Conservation (phyloP, 2,329 filamentous ascomycete genomes). For the Peltaster fructicola region DNA sequence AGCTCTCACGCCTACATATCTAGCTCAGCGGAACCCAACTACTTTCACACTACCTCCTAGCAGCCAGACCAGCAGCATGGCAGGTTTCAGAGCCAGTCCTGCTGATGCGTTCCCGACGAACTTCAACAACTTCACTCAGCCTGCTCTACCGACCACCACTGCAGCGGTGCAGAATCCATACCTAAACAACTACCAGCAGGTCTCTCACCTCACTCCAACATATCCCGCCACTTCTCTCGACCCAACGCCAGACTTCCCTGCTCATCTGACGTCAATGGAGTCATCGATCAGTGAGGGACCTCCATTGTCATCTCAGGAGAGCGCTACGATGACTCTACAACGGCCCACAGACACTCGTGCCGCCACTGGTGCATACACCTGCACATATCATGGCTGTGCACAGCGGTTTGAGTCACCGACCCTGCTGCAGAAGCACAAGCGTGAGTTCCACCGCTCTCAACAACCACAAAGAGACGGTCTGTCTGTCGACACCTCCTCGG, state of each 20-base stretch:
- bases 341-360: slow-evolving; percentile 49
- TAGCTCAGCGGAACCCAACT: slow-evolving; percentile 24
- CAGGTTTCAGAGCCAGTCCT: slow-evolving; percentile 27
- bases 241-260: slow-evolving; percentile 39
- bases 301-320: slow-evolving; percentile 24
- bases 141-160: slow-evolving; percentile 11
- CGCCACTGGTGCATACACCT: slow-evolving; percentile 82
- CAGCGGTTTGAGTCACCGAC: slow-evolving; percentile 74
- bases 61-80: slow-evolving; percentile 24
- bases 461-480: slow-evolving; percentile 11
- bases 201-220: slow-evolving; percentile 11
- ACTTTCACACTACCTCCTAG: slow-evolving; percentile 26
- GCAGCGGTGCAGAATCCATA: slow-evolving; percentile 9
- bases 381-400: slow-evolving; percentile 83
- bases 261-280: slow-evolving; percentile 43
- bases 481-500: slow-evolving; percentile 19
- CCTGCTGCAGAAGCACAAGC: slow-evolving; percentile 85
- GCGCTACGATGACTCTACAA: slow-evolving; percentile 14
- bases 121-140: slow-evolving; percentile 10
- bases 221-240: no score
- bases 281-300: slow-evolving; percentile 39
- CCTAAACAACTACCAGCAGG: slow-evolving; percentile 13
- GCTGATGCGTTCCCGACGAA: slow-evolving; percentile 16
- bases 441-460: slow-evolving; percentile 69
- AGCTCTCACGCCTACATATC: slow-evolving; percentile 27